These are phyloP conservation scores for Podospora fimiseda DNA, from an alignment of 495 filamentous ascomycete genomes.

Conservation along the genomic window DNA sequence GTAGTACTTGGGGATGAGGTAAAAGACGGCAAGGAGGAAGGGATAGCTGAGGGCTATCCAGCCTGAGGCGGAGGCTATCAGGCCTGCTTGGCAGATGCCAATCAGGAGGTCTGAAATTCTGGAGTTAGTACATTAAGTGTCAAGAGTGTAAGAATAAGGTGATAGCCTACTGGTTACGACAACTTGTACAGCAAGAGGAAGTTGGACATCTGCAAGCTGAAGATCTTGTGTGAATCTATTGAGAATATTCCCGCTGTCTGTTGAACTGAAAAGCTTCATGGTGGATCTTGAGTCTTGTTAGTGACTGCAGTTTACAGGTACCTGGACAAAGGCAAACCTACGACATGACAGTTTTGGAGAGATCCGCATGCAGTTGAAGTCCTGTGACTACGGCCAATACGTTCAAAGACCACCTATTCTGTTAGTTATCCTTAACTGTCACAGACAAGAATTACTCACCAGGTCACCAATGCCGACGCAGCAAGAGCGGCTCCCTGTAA, in stretches of 20 bases:
- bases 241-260: slow-evolving; percentile 9
- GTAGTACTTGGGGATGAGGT: slow-evolving; percentile 47
- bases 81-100: neutral
- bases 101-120: slow-evolving; percentile 26
- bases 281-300: neutral
- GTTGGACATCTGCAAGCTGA: slow-evolving; percentile 9
- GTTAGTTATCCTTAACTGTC: neutral
- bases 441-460: neutral
- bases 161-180: slow-evolving; percentile 1
- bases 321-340: neutral
- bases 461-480: neutral
- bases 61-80: slow-evolving; percentile 17
- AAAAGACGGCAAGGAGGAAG: slow-evolving; percentile 31
- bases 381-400: neutral
- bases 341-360: neutral
- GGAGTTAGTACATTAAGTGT: too few relatives aligned
- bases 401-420: neutral
- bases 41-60: slow-evolving; percentile 24
- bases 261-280: neutral
- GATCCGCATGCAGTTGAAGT: slow-evolving; percentile 2
- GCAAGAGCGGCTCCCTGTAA: neutral
- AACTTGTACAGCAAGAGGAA: slow-evolving; percentile 5
- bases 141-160: slow-evolving; percentile 1
- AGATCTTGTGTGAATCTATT: slow-evolving; percentile 31
- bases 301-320: neutral